These are phyloP conservation scores for Gloeopeniophorella convolvens DNA, from an alignment of 768 basidiomycete genomes.

Conservation along the genomic window DNA sequence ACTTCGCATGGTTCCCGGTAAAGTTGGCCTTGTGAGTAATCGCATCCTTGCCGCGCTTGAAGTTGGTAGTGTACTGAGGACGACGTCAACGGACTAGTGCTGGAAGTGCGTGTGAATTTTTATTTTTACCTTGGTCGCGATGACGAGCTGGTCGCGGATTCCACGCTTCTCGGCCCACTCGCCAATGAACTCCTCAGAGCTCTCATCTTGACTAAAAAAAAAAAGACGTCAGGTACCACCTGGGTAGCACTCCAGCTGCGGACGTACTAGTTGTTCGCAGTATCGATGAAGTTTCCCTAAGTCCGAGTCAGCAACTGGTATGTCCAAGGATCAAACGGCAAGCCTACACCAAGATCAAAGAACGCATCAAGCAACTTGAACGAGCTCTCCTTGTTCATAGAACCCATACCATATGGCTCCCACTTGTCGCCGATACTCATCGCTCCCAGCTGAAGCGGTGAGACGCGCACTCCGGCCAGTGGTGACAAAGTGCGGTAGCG, in stretches of 20 bases:
- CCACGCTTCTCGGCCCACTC: slow-evolving; percentile 33
- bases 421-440: slow-evolving; percentile 21
- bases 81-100: slow-evolving; percentile 19
- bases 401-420: slow-evolving; percentile 29
- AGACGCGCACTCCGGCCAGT: slow-evolving; percentile 23
- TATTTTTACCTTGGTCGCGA: slow-evolving; percentile 20
- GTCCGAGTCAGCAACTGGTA: slow-evolving; percentile 12
- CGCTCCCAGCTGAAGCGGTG: slow-evolving; percentile 25
- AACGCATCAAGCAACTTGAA: slow-evolving; percentile 35
- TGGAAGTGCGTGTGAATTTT: neutral
- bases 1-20: slow-evolving; percentile 36
- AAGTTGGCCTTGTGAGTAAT: slow-evolving; percentile 24
- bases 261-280: slow-evolving; percentile 31
- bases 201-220: slow-evolving; percentile 18
- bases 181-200: slow-evolving; percentile 31
- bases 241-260: neutral
- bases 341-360: slow-evolving; percentile 25
- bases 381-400: slow-evolving; percentile 29
- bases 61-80: slow-evolving; percentile 22
- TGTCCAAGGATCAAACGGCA: slow-evolving; percentile 7
- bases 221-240: neutral
- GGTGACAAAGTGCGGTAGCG: slow-evolving; percentile 19
- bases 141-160: slow-evolving; percentile 32
- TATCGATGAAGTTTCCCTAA: slow-evolving; percentile 27
- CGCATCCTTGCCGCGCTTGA: slow-evolving; percentile 13